phyloP scores from a whole-genome alignment of 2,329 filamentous ascomycete genomes.

The Plenodomus tracheiphilus region DNA sequence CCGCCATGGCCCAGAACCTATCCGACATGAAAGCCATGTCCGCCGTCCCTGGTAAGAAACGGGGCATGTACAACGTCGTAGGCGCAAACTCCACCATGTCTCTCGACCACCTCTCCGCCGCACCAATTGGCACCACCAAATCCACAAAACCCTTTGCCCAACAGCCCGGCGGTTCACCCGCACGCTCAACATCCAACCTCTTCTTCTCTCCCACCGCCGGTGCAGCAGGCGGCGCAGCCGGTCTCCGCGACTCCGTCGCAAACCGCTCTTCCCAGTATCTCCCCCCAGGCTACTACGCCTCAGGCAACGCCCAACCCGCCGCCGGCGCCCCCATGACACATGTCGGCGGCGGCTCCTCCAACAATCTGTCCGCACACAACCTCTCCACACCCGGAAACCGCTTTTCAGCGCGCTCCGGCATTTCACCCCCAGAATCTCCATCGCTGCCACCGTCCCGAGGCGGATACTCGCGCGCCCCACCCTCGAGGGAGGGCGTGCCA shows the following conservation, averaged over 20 bases:
- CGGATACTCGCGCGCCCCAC: conserved; percentile 37
- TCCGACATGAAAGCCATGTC: conserved; percentile 70
- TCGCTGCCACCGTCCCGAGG: conserved; percentile 42
- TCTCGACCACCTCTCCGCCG: conserved; percentile 54
- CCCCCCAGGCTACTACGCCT: conserved; percentile 88
- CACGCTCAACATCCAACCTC: conserved; percentile 57
- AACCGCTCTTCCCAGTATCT: conserved; percentile 78
- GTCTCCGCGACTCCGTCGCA: conserved; percentile 51
- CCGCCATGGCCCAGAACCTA: conserved; percentile 73
- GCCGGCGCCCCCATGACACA: conserved; percentile 47
- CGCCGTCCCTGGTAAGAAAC: conserved; percentile 42
- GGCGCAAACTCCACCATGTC: conserved; percentile 59
- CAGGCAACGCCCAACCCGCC: conserved; percentile 59
- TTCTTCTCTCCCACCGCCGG: conserved; percentile 96
- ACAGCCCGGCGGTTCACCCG: conserved; percentile 24
- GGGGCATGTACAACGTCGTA: conserved; percentile 49
- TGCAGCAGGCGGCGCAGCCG: conserved; percentile 55
- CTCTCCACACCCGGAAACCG: conserved; percentile 37
- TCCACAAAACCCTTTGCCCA: conserved; percentile 37
- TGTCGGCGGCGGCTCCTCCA: conserved; percentile 44
- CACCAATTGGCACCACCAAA: conserved; percentile 38
- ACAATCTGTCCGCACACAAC: conserved; percentile 36
- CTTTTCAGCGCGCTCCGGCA: conserved; percentile 36
- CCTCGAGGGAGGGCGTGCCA: conserved; percentile 36
- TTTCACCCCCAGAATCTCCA: conserved; percentile 42